These are phyloP conservation scores for Pseudogymnoascus sp. DNA, from an alignment of 2,329 filamentous ascomycete species.

Conservation along the genomic window DNA sequence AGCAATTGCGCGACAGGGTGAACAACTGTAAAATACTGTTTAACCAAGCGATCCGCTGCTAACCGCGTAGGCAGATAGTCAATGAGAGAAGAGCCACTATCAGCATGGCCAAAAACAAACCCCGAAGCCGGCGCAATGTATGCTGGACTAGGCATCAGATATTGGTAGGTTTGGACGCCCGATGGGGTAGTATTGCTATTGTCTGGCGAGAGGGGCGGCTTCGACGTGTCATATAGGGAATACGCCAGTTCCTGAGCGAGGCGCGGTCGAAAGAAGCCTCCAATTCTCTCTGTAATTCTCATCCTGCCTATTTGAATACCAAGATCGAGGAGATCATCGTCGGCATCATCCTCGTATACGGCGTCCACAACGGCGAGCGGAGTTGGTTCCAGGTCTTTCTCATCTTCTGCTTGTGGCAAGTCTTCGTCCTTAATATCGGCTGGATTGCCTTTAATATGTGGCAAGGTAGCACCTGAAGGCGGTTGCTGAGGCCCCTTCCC, in stretches of 20 bases:
- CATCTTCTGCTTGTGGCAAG: conserved; percentile 43
- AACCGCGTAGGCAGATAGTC: conserved; percentile 54
- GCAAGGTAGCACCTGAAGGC: conserved; percentile 7
- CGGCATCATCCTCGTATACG: conserved; percentile 58
- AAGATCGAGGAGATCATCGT: conserved; percentile 63
- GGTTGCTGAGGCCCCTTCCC: conserved; percentile 60
- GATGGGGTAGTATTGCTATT: conserved; percentile 5
- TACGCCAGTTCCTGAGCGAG: conserved; percentile 58
- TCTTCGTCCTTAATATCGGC: conserved; percentile 45
- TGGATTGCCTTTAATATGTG: conserved; percentile 22
- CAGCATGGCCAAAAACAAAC: conserved; percentile 56
- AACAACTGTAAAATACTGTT: conserved; percentile 62
- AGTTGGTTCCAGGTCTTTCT: conserved; percentile 58
- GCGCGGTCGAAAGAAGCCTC: conserved; percentile 64
- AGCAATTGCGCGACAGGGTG: conserved; percentile 63
- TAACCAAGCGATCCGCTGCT: conserved; percentile 55
- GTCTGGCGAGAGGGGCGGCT: background rate
- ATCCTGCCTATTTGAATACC: conserved; percentile 67
- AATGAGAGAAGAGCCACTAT: conserved; percentile 45
- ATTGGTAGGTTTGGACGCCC: conserved; percentile 37
- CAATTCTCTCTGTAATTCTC: conserved; percentile 67
- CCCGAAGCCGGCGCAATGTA: conserved; percentile 64
- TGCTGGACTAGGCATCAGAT: conserved; percentile 56
- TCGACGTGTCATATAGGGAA: background rate
- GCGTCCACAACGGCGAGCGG: conserved; percentile 59